Evolutionary conservation across 2,329 filamentous ascomycete genomes (phyloP).

Genomic region (Clonostachys sp.): DNA sequence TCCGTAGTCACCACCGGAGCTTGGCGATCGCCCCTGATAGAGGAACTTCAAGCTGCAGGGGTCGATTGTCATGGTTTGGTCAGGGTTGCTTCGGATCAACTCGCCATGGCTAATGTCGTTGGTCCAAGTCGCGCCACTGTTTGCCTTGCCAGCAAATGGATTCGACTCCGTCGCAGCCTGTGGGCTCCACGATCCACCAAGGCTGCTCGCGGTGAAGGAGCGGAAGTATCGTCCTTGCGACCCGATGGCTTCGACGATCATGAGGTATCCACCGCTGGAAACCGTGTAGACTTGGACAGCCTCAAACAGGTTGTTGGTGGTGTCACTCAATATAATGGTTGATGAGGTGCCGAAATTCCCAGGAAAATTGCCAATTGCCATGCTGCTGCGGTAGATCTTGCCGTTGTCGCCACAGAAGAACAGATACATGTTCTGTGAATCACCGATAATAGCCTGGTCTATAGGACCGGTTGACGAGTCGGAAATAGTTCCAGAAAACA

Average conservation of each 20-base stretch:
- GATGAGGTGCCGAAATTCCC: constrained; percentile 49
- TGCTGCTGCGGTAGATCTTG: constrained; percentile 58
- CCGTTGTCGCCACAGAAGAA: constrained; percentile 67
- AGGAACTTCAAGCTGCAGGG: constrained; percentile 61
- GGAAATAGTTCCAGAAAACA: constrained; percentile 51
- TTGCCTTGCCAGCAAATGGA: constrained; percentile 64
- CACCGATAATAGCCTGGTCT: constrained; percentile 61
- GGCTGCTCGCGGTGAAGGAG: constrained; percentile 56
- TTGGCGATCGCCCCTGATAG: constrained; percentile 51
- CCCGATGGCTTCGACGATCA: constrained; percentile 63
- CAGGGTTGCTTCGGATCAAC: constrained; percentile 46
- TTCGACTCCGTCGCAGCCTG: constrained; percentile 48
- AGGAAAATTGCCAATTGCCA: constrained; percentile 60
- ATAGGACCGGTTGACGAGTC: constrained; percentile 49
- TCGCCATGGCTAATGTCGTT: constrained; percentile 66
- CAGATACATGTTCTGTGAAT: constrained; percentile 57
- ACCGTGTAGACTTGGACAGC: constrained; percentile 63
- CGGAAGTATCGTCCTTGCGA: constrained; percentile 58
- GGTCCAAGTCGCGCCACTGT: constrained; percentile 61
- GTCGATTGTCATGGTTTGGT: constrained; percentile 60
- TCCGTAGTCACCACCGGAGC: constrained; percentile 38
- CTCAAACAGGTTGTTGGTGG: constrained; percentile 56
- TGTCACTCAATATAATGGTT: constrained; percentile 46
- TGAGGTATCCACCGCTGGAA: constrained; percentile 52
- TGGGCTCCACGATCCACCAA: constrained; percentile 52